Evolutionary conservation across 169 alveolate genomes (phyloP), one percentile per base, ranked within the genome.

Genomic region (Cytauxzoon felis): DNA sequence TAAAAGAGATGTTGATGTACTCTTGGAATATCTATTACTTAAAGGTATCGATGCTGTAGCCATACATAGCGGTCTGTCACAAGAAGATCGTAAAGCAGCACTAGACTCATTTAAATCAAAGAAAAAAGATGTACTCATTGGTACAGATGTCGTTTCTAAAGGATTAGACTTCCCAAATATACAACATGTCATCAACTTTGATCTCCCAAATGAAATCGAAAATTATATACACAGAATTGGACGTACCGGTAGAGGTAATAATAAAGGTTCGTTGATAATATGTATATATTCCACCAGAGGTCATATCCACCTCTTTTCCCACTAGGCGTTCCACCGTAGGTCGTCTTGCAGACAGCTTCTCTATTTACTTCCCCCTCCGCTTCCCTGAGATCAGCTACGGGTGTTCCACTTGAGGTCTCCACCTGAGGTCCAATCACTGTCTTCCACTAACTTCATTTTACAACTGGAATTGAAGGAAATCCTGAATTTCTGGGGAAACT

Each of bases 171-270:
- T 97, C 63, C 97, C 98, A 13, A 94, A 92, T 30, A 92, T 97
- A 47, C 94, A 90, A 65, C 97, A 90, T 68, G 99, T 98, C 23
- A 94, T 98, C 69, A 98, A 98, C 92, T 98, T 88, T 76, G 99
- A 98, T 83, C 89, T 96, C 95, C 99, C 99, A 21, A 91, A 88
- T 71, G 96, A 94, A 63, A 94, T 96, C 61, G 98, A 97, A 69
- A 94, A 93, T 68, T 97, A 97, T 81, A 95, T 95, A 23, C 99
- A 97, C 72, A 81, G 99, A 61, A 96, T 98, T 8, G 99, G 99
- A 23, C 93, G 99, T 61, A 98, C 99, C 3, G 99, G 99, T 6
- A 88, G 99, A 60, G 93, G 98, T 29, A 99, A 98, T 7, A 57
- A 59, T 40, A 45, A 2, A 30, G 73, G 66, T 56, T 19, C n/a